Evolutionary conservation across 2,329 filamentous ascomycete genomes (phyloP).

Genomic region (Venturia effusa): DNA sequence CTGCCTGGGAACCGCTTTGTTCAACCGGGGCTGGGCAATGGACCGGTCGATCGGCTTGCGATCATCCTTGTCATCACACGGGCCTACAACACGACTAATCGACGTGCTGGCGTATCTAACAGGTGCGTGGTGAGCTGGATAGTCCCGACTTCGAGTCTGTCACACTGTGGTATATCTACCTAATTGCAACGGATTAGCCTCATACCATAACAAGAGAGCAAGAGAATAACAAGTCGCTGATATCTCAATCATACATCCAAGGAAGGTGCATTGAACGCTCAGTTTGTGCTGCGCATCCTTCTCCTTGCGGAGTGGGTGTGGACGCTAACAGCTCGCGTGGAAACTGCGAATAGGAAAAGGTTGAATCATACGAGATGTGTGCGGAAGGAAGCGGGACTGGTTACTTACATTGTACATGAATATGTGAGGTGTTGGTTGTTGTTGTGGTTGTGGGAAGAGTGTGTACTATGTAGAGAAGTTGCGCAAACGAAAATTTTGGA

Average conservation of each 20-base stretch:
- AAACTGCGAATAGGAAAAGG: conserved; percentile 2
- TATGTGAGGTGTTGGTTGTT: neutral
- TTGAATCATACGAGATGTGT: neutral
- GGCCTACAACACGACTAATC: neutral
- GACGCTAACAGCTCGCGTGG: neutral
- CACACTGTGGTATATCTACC: neutral
- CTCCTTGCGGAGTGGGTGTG: conserved; percentile 1
- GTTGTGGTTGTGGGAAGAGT: neutral
- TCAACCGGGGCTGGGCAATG: neutral
- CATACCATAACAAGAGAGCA: neutral
- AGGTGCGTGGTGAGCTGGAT: neutral
- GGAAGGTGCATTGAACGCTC: neutral
- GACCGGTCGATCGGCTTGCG: neutral
- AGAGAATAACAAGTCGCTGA: neutral
- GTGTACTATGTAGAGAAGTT: neutral
- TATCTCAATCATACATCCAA: conserved; percentile 2
- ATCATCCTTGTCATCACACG: neutral
- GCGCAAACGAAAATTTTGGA: neutral
- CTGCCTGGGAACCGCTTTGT: neutral
- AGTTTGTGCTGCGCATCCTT: neutral
- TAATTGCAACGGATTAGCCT: neutral
- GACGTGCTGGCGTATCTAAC: neutral
- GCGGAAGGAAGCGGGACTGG: neutral
- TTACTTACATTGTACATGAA: neutral
- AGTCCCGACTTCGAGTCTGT: neutral